Conservation (phyloP, 768 basidiomycete species). For the Cantharellus anzutake region DNA sequence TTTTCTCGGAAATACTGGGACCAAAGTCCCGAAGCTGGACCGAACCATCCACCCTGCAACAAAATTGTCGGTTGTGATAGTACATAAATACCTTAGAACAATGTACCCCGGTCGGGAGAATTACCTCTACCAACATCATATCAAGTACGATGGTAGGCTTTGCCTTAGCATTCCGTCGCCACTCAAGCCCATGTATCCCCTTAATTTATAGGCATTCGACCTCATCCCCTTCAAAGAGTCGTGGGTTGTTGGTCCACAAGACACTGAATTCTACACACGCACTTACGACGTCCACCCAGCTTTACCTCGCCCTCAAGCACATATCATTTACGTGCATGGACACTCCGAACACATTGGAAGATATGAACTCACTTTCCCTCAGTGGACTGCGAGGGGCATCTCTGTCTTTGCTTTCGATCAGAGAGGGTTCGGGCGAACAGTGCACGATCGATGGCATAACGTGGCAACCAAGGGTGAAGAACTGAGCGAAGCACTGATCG, state of each 20-base stretch:
- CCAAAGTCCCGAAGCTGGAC: too few species aligned
- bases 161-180: too few species aligned
- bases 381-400: not conserved
- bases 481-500: constrained; percentile 24
- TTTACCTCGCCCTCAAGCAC: constrained; percentile 23
- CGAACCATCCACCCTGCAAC: too few species aligned
- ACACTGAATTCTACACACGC: constrained; percentile 7
- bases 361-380: constrained; percentile 24
- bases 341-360: constrained; percentile 25
- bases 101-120: too few species aligned
- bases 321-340: constrained; percentile 55
- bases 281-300: constrained; percentile 1
- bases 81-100: too few species aligned
- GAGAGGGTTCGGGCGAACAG: not conserved
- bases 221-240: not conserved
- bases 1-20: too few species aligned
- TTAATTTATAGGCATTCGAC: too few species aligned
- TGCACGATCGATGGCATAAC: not conserved
- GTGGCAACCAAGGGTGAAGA: constrained; percentile 32
- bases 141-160: too few species aligned
- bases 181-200: too few species aligned
- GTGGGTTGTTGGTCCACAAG: not conserved
- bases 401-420: constrained; percentile 1
- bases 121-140: too few species aligned
- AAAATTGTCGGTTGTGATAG: too few species aligned